Conservation (phyloP, 371 early-diverging fungal genomes). For the Lichtheimia ramosa region DNA sequence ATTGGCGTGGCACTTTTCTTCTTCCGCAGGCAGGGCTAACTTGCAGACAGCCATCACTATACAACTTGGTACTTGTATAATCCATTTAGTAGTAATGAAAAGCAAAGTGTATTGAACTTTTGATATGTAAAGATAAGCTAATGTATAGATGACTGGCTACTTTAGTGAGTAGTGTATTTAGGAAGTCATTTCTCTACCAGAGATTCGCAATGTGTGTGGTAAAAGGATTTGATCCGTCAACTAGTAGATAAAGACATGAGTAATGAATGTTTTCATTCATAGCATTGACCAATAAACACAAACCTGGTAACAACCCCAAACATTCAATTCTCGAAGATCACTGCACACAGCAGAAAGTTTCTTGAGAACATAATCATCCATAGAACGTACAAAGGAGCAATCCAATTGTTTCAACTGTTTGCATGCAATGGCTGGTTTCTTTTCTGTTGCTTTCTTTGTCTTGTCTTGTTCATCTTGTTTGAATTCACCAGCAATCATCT, state of each 20-base stretch:
- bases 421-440: conserved; percentile 23
- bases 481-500: conserved; percentile 38
- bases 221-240: conserved; percentile 1
- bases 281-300: neutral
- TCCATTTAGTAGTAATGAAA: no score
- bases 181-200: conserved; percentile 9
- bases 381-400: conserved; percentile 71
- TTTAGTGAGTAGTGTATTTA: no score
- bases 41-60: no score
- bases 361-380: conserved; percentile 70
- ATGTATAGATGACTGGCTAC: no score
- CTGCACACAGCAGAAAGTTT: conserved; percentile 46
- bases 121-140: no score
- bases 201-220: neutral
- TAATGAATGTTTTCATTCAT: neutral
- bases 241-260: neutral
- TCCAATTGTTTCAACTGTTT: conserved; percentile 55
- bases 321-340: conserved; percentile 48
- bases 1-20: no score
- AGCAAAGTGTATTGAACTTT: no score
- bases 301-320: conserved; percentile 73
- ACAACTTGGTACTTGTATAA: no score
- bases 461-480: neutral
- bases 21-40: no score
- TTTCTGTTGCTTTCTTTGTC: no score